Conservation (phyloP, 306 rosid genomes). For the Vachellia collinsii region DNA sequence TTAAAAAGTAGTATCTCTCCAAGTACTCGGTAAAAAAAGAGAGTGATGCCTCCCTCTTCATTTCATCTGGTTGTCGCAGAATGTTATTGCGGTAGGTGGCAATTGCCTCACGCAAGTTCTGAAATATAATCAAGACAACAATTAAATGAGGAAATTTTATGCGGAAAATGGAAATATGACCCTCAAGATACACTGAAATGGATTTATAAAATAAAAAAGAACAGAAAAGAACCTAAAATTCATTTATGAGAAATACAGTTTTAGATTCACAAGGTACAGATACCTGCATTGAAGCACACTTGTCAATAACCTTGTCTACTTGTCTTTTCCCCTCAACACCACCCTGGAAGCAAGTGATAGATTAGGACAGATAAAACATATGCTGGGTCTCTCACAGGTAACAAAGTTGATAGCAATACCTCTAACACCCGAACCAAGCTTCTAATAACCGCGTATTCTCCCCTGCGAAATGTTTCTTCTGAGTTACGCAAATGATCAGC, state of each 20-base stretch:
- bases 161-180: constrained; percentile 32
- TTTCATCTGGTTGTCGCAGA: constrained; percentile 87
- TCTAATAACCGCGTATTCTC: constrained; percentile 87
- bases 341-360: constrained; percentile 58
- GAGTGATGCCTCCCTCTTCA: constrained; percentile 87
- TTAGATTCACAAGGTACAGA: constrained; percentile 25
- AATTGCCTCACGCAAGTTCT: constrained; percentile 92
- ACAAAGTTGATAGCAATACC: constrained; percentile 50
- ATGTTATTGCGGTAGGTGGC: constrained; percentile 86
- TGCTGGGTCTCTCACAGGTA: constrained; percentile 17
- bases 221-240: constrained; percentile 28
- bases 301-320: constrained; percentile 93
- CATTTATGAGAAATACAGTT: constrained; percentile 13
- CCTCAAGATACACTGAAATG: constrained; percentile 28
- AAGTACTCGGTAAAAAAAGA: constrained; percentile 87
- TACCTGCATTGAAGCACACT: constrained; percentile 92
- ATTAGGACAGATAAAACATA: constrained; percentile 22
- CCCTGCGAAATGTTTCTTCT: constrained; percentile 85
- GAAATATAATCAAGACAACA: constrained; percentile 37
- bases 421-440: constrained; percentile 87
- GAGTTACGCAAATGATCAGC: constrained; percentile 67
- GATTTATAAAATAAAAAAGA: constrained; percentile 7
- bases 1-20: constrained; percentile 95
- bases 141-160: constrained; percentile 15
- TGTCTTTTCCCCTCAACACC: constrained; percentile 93